phyloP scores from a whole-genome alignment of 2,329 filamentous ascomycete genomes.

The Calonectria ilicicola region DNA sequence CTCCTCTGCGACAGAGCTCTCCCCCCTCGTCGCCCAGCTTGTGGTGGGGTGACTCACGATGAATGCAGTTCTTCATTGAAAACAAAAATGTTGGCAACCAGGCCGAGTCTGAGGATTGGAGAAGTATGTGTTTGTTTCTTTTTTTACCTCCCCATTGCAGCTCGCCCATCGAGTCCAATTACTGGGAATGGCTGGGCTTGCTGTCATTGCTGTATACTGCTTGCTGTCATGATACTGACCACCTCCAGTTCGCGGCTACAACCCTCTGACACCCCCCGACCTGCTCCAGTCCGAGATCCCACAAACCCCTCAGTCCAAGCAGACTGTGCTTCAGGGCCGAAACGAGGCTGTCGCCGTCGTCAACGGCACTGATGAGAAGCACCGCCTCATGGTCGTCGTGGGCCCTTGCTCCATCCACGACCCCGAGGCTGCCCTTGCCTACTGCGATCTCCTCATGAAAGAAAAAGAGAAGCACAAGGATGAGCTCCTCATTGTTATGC shows the following conservation, averaged over 20 bases:
- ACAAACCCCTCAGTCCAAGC: conserved; percentile 67
- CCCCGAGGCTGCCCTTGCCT: conserved; percentile 88
- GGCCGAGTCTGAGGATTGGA: conserved; percentile 81
- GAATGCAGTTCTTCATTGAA: conserved; percentile 74
- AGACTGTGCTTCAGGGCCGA: conserved; percentile 71
- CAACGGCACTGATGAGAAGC: conserved; percentile 72
- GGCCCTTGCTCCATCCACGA: conserved; percentile 99
- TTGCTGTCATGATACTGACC: conserved; percentile 37
- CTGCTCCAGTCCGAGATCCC: conserved; percentile 94
- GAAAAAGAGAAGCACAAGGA: conserved; percentile 90
- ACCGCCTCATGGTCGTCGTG: conserved; percentile 78
- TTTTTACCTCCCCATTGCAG: not conserved
- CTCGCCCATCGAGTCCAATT: not conserved
- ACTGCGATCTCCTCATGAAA: conserved; percentile 85
- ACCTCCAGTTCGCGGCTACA: conserved; percentile 82
- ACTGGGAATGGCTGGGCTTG: not conserved
- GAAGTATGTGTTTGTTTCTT: conserved; percentile 70
- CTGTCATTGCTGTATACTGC: not conserved
- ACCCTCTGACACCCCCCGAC: conserved; percentile 91
- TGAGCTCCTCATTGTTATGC: conserved; percentile 96
- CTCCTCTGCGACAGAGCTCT: conserved; percentile 15
- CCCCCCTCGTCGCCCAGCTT: conserved; percentile 17
- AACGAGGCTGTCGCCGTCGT: conserved; percentile 77
- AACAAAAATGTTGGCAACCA: conserved; percentile 85
- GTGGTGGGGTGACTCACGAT: conserved; percentile 45